phyloP scores from a whole-genome alignment of 306 rosid species.

The Urtica urens region DNA sequence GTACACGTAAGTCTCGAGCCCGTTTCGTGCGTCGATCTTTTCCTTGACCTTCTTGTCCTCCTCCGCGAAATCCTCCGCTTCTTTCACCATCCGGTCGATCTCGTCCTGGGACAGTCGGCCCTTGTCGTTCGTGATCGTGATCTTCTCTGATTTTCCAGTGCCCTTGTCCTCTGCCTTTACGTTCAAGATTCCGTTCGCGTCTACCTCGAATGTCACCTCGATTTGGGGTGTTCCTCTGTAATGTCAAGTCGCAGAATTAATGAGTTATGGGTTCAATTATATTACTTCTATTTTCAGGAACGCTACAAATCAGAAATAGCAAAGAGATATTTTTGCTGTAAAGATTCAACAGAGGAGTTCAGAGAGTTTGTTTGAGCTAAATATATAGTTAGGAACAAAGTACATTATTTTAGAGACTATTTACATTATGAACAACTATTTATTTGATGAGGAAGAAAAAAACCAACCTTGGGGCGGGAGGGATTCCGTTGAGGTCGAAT shows the following conservation, averaged over 20 bases:
- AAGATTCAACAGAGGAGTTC: no score
- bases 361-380: no score
- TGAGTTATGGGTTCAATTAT: constrained; percentile 3
- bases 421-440: no score
- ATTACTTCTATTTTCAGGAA: constrained; percentile 1
- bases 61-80: constrained; percentile 91
- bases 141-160: constrained; percentile 95
- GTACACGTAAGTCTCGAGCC: constrained; percentile 76
- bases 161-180: constrained; percentile 98
- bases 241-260: no score
- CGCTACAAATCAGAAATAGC: background rate
- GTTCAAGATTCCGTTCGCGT: constrained; percentile 89
- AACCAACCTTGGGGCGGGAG: constrained; percentile 93
- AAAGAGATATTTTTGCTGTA: no score
- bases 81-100: constrained; percentile 90
- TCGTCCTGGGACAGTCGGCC: constrained; percentile 96
- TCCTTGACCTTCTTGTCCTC: constrained; percentile 98
- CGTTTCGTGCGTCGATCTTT: constrained; percentile 80
- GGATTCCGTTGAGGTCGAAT: constrained; percentile 81
- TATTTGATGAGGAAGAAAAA: no score
- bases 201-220: constrained; percentile 97
- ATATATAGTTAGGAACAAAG: no score
- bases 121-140: constrained; percentile 93
- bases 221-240: constrained; percentile 99
- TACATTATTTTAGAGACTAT: no score